phyloP scores from a whole-genome alignment of 768 basidiomycete species.

The Rhizopogon vinicolor region DNA sequence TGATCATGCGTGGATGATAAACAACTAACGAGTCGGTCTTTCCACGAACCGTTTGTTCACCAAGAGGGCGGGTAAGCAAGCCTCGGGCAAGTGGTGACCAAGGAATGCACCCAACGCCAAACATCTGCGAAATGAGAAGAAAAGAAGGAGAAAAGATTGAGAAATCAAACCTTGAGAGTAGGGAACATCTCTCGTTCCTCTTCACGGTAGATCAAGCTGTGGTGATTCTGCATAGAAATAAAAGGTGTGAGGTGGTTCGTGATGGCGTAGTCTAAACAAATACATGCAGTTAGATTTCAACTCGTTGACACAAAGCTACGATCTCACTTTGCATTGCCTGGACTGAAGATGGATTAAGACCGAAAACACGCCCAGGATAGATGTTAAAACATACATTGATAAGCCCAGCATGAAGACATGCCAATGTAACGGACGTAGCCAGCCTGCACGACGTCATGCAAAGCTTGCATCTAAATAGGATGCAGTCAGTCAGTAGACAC shows the following conservation, averaged over 20 bases:
- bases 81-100: slow-evolving; percentile 60
- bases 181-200: slow-evolving; percentile 67
- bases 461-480: slow-evolving; percentile 51
- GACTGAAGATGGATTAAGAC: slow-evolving; percentile 26
- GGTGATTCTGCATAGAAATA: slow-evolving; percentile 69
- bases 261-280: slow-evolving; percentile 50
- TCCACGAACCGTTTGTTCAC: slow-evolving; percentile 35
- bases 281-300: background rate
- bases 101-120: slow-evolving; percentile 52
- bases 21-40: slow-evolving; percentile 27
- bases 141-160: background rate
- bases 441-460: slow-evolving; percentile 63
- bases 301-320: background rate
- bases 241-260: slow-evolving; percentile 54
- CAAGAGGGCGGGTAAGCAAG: slow-evolving; percentile 37
- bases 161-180: slow-evolving; percentile 39
- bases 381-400: slow-evolving; percentile 38
- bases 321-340: slow-evolving; percentile 50
- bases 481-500: background rate
- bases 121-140: slow-evolving; percentile 28
- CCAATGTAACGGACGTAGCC: slow-evolving; percentile 61
- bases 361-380: background rate
- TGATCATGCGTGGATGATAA: background rate
- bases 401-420: slow-evolving; percentile 53
- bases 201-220: slow-evolving; percentile 58